Conservation (phyloP, 2,329 filamentous ascomycete genomes). For the Epichloe sp. region DNA sequence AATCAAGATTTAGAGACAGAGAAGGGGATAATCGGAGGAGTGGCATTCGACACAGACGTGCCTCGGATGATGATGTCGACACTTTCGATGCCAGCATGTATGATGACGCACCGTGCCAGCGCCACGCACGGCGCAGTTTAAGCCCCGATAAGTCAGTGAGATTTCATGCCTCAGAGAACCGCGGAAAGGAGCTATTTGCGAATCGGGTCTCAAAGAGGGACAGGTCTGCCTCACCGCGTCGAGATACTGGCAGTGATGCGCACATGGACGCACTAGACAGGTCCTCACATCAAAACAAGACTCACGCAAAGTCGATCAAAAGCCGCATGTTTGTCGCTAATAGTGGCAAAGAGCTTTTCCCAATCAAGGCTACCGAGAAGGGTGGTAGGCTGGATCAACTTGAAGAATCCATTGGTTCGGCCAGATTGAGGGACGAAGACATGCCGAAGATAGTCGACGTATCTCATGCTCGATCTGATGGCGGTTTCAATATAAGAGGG, state of each 20-base stretch:
- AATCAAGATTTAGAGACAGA: conserved; percentile 51
- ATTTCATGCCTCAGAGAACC: conserved; percentile 26
- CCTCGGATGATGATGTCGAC: conserved; percentile 36
- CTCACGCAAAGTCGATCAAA: conserved; percentile 21
- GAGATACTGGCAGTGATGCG: conserved; percentile 29
- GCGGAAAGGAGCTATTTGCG: conserved; percentile 52
- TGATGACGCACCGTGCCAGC: conserved; percentile 46
- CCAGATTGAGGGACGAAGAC: conserved; percentile 23
- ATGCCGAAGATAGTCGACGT: conserved; percentile 45
- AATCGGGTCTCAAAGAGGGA: conserved; percentile 23
- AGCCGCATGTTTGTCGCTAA: conserved; percentile 19
- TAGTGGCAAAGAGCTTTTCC: conserved; percentile 26
- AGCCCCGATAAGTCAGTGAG: conserved; percentile 15
- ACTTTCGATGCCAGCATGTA: conserved; percentile 69
- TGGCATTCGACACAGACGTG: conserved; percentile 22
- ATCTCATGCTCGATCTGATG: conserved; percentile 27
- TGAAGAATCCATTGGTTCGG: conserved; percentile 25
- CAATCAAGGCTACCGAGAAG: conserved; percentile 17
- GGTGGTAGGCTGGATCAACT: conserved; percentile 24
- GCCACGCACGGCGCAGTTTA: conserved; percentile 14
- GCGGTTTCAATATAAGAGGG: conserved; percentile 48
- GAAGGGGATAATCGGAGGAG: conserved; percentile 24
- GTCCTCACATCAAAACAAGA: conserved; percentile 22
- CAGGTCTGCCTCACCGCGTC: conserved; percentile 39
- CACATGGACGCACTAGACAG: conserved; percentile 21